These are phyloP conservation scores for Lachancea nothofagi DNA, from an alignment of 805 yeast genomes.

Conservation along the genomic window DNA sequence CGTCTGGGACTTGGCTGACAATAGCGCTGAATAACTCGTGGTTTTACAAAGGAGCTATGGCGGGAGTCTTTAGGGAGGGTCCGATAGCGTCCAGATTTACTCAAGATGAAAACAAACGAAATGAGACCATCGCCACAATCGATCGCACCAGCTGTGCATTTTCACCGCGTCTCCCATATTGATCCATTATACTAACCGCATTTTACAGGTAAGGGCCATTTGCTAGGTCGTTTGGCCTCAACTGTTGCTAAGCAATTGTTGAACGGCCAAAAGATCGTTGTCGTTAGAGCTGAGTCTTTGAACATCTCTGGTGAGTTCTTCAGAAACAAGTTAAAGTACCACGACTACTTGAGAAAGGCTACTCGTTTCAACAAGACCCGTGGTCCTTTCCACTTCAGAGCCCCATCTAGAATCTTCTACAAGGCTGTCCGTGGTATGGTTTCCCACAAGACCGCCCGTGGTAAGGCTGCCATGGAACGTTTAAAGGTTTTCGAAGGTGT, in stretches of 20 bases:
- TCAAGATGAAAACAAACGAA: too few relatives aligned
- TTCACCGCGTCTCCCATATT: too few relatives aligned
- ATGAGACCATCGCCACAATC: too few relatives aligned
- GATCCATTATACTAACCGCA: conserved; percentile 8
- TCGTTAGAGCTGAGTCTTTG: conserved; percentile 95
- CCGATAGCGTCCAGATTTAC: too few relatives aligned
- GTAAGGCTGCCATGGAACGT: conserved; percentile 99
- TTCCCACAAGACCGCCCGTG: conserved; percentile 99
- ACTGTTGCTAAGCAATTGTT: conserved; percentile 97
- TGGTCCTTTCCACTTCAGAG: conserved; percentile 99
- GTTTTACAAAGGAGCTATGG: too few relatives aligned
- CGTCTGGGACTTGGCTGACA: too few relatives aligned
- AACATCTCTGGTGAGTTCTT: conserved; percentile 99
- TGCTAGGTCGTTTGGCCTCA: conserved; percentile 99
- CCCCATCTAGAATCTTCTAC: conserved; percentile 99
- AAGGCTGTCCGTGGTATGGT: conserved; percentile 99
- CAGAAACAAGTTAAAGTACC: conserved; percentile 99
- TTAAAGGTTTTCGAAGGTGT: conserved; percentile 99
- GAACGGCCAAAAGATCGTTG: conserved; percentile 96
- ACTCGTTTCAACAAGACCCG: conserved; percentile 97
- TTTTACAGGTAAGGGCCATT: conserved; percentile 85
- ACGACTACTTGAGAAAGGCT: conserved; percentile 98
- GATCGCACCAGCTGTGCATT: too few relatives aligned
- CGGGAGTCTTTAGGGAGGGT: too few relatives aligned
- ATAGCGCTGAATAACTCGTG: too few relatives aligned